Conservation (phyloP, 257 asterid genomes). For the Solanum virginianum region DNA sequence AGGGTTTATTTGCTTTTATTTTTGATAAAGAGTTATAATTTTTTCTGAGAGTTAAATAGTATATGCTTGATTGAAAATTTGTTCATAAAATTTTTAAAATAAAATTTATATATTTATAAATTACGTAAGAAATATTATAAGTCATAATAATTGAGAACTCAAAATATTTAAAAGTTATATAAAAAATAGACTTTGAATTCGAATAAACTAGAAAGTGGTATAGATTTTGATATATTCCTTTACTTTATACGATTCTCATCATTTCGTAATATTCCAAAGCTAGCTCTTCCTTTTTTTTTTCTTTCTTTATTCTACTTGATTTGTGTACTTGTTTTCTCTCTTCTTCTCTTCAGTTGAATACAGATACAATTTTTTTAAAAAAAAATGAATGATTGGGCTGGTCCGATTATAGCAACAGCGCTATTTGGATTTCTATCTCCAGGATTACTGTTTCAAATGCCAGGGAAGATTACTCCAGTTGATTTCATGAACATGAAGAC, state of each 20-base stretch:
- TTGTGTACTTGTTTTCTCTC: neutral
- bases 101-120: too few relatives aligned
- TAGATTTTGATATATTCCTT: neutral
- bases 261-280: neutral
- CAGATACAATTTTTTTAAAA: neutral
- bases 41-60: too few relatives aligned
- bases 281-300: neutral
- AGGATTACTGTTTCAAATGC: slow-evolving; percentile 65
- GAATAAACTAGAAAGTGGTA: neutral
- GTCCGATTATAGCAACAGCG: slow-evolving; percentile 49
- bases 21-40: too few relatives aligned
- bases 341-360: neutral
- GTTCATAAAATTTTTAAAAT: too few relatives aligned
- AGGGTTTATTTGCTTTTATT: too few relatives aligned
- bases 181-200: neutral
- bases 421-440: slow-evolving; percentile 64
- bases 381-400: slow-evolving; percentile 71
- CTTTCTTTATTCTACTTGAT: neutral
- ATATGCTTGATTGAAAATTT: too few relatives aligned
- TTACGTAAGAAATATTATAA: too few relatives aligned
- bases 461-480: slow-evolving; percentile 57
- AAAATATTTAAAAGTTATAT: too few relatives aligned
- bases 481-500: slow-evolving; percentile 88
- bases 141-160: too few relatives aligned
- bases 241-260: neutral